Percentiles rank a stretch among this genome's conserved stretches.
Conservation (phyloP, 148 eudicot species). For the Camellia sinensis region DNA sequence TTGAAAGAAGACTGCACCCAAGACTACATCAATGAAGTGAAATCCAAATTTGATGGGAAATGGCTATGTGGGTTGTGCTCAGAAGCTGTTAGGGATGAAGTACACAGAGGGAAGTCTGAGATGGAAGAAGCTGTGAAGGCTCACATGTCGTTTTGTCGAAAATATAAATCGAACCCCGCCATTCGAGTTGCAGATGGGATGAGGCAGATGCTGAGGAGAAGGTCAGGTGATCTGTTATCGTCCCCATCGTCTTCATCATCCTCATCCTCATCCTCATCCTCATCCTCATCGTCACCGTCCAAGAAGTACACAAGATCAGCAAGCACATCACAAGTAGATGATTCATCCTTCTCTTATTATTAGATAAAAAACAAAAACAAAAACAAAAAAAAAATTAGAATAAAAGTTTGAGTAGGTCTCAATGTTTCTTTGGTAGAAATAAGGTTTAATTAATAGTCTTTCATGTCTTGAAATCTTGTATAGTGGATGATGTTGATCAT, state of each 20-base stretch:
- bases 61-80: constrained; percentile 86
- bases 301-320: constrained; percentile 40
- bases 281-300: constrained; percentile 4
- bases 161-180: constrained; percentile 63
- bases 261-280: neutral
- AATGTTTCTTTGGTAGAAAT: neutral
- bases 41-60: constrained; percentile 65
- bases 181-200: constrained; percentile 64
- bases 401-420: neutral
- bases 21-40: constrained; percentile 59
- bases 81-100: constrained; percentile 70
- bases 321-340: constrained; percentile 27
- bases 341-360: constrained; percentile 22
- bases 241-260: neutral
- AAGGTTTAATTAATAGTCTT: neutral
- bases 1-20: constrained; percentile 72
- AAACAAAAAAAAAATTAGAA: neutral
- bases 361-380: too few species aligned
- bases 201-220: constrained; percentile 63
- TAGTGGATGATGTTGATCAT: constrained; percentile 13
- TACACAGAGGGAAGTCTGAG: constrained; percentile 27
- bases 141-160: constrained; percentile 70
- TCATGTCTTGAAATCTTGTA: constrained; percentile 6
- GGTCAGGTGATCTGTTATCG: constrained; percentile 30
- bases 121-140: constrained; percentile 65